A percentile compares a stretch with the other conserved stretches of the same genome.
Evolutionary conservation across 352 stramenopile genomes (phyloP).

Genomic region (Pythium catenulatum): DNA sequence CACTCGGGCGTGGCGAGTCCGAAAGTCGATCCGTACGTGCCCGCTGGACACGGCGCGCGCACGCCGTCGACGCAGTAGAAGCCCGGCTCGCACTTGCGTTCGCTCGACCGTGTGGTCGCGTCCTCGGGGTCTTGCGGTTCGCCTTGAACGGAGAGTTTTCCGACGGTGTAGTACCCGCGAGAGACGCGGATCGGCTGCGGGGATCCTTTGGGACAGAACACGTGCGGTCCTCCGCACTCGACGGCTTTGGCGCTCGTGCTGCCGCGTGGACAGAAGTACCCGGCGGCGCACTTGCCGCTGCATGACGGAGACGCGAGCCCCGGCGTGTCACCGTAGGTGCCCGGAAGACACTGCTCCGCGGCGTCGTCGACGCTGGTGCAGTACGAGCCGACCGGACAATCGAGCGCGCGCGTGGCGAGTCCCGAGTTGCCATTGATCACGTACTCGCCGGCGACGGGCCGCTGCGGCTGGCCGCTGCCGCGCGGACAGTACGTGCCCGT

Average conservation of each 20-base stretch:
- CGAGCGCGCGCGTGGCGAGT: slow-evolving; percentile 9
- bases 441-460: slow-evolving; percentile 54
- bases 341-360: slow-evolving; percentile 71
- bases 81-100: slow-evolving; percentile 74
- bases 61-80: slow-evolving; percentile 72
- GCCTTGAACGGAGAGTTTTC: slow-evolving; percentile 22
- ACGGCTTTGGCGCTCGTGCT: slow-evolving; percentile 66
- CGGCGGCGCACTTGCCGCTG: slow-evolving; percentile 70
- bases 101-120: slow-evolving; percentile 60
- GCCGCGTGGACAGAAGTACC: slow-evolving; percentile 79
- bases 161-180: slow-evolving; percentile 73
- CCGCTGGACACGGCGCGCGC: slow-evolving; percentile 65
- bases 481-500: slow-evolving; percentile 66
- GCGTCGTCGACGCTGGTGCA: slow-evolving; percentile 67
- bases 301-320: slow-evolving; percentile 70
- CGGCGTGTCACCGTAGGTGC: slow-evolving; percentile 77
- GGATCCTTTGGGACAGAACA: slow-evolving; percentile 77
- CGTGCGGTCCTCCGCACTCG: slow-evolving; percentile 64
- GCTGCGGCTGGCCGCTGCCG: slow-evolving; percentile 61
- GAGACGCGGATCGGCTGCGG: slow-evolving; percentile 61
- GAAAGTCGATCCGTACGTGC: slow-evolving; percentile 64
- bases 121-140: slow-evolving; percentile 23
- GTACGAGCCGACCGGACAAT: slow-evolving; percentile 72
- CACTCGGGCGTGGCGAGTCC: slow-evolving; percentile 63
- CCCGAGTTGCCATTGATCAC: slow-evolving; percentile 65